These are phyloP conservation scores for Nitzschia palea DNA, from an alignment of 108 stramenopile species.

Conservation along the genomic window DNA sequence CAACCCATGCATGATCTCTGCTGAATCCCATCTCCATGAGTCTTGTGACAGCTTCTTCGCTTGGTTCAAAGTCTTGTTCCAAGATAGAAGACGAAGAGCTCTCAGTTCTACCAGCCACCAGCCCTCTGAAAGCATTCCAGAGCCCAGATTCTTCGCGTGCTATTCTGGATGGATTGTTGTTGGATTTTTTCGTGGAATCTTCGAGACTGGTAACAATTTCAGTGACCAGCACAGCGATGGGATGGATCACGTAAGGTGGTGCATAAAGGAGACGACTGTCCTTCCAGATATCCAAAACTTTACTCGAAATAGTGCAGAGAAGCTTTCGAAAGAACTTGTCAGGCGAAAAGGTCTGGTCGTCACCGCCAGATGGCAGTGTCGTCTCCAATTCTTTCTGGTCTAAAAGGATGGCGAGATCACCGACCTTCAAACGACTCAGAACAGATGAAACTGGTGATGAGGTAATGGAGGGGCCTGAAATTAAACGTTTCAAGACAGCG, in stretches of 20 bases:
- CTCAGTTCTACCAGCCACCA: not conserved
- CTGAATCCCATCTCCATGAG: conserved; percentile 90
- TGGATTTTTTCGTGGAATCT: conserved; percentile 45
- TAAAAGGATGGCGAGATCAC: conserved; percentile 35
- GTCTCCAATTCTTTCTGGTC: not conserved
- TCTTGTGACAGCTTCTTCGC: conserved; percentile 70
- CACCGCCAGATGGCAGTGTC: not conserved
- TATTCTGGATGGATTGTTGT: not conserved
- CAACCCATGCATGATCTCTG: conserved; percentile 84
- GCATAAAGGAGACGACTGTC: conserved; percentile 47
- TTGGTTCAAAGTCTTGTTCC: conserved; percentile 63
- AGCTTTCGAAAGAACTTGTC: conserved; percentile 40
- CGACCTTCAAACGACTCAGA: conserved; percentile 57
- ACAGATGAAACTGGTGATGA: conserved; percentile 47
- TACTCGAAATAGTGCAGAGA: conserved; percentile 49
- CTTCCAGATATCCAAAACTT: conserved; percentile 51
- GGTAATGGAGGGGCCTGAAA: conserved; percentile 44
- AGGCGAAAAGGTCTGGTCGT: conserved; percentile 29
- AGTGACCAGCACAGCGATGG: conserved; percentile 49
- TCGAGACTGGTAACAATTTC: conserved; percentile 68
- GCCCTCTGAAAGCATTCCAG: conserved; percentile 15
- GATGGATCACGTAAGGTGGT: conserved; percentile 68
- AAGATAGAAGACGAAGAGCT: not conserved
- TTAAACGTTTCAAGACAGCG: conserved; percentile 58
- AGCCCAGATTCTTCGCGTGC: conserved; percentile 10